Conservation (phyloP, 2,329 filamentous ascomycete species). For the Torrubiella hemipterigena region DNA sequence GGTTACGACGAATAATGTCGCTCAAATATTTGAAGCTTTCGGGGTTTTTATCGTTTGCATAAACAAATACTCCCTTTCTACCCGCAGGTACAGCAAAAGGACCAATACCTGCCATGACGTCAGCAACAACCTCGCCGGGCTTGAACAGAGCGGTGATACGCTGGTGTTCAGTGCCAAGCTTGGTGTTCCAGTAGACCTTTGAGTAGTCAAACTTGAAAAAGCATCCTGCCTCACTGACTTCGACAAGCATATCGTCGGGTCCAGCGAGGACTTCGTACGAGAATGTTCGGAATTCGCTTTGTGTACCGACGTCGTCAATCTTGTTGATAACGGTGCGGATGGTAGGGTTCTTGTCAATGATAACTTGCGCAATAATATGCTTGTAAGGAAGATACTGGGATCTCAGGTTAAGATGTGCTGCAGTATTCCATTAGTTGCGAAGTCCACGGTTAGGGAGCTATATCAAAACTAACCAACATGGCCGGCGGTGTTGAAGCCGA, state of each 20-base stretch:
- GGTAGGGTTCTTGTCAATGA: conserved; percentile 77
- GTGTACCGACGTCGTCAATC: conserved; percentile 71
- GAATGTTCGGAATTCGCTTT: conserved; percentile 85
- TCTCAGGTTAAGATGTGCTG: conserved; percentile 82
- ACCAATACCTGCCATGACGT: conserved; percentile 95
- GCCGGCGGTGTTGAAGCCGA: conserved; percentile 78
- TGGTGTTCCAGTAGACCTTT: conserved; percentile 96
- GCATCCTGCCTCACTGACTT: conserved; percentile 71
- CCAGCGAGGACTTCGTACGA: conserved; percentile 82
- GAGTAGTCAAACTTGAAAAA: conserved; percentile 87
- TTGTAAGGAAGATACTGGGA: conserved; percentile 79
- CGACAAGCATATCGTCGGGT: conserved; percentile 70
- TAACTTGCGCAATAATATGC: conserved; percentile 68
- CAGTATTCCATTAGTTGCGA: conserved; percentile 7
- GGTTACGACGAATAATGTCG: conserved; percentile 64
- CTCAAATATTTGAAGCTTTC: conserved; percentile 66
- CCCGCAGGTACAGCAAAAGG: conserved; percentile 90
- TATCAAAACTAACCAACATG: conserved; percentile 54
- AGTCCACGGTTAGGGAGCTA: background rate
- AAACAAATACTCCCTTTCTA: conserved; percentile 82
- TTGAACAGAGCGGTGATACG: conserved; percentile 65
- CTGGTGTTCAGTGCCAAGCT: conserved; percentile 80
- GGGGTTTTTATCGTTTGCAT: conserved; percentile 95
- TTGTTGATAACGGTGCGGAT: conserved; percentile 95
- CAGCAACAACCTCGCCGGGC: conserved; percentile 80